Evolutionary conservation across 352 stramenopile species (phyloP).

Genomic region (Phytophthora citricola): DNA sequence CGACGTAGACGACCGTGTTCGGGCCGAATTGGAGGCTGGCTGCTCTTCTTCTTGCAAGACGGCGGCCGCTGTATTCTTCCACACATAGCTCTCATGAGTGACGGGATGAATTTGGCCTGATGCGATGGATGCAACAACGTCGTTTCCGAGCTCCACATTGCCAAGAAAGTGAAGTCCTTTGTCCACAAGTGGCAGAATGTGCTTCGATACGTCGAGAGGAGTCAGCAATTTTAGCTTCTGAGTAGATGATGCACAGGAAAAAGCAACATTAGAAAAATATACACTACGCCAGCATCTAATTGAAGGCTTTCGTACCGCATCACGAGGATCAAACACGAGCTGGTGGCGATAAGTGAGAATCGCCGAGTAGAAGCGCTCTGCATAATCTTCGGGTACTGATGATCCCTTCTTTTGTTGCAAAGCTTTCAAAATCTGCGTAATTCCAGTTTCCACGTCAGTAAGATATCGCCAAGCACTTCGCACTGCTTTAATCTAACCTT

Average conservation of each 20-base stretch:
- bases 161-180: constrained; percentile 71
- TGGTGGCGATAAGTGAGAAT: constrained; percentile 91
- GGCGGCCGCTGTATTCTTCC: constrained; percentile 52
- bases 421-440: constrained; percentile 56
- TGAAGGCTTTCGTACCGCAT: constrained; percentile 43
- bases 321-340: constrained; percentile 85
- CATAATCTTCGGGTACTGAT: constrained; percentile 48
- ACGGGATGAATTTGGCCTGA: constrained; percentile 65
- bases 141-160: constrained; percentile 65
- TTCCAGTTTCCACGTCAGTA: neutral
- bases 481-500: constrained; percentile 43
- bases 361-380: constrained; percentile 58
- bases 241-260: constrained; percentile 12
- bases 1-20: constrained; percentile 56
- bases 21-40: constrained; percentile 15
- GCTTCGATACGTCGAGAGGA: constrained; percentile 60
- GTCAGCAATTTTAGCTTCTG: constrained; percentile 86
- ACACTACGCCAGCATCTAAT: constrained; percentile 1
- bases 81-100: constrained; percentile 79
- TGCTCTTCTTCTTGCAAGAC: constrained; percentile 29
- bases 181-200: constrained; percentile 64
- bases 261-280: constrained; percentile 23
- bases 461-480: neutral
- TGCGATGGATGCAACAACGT: constrained; percentile 63
- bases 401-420: constrained; percentile 58